Evolutionary conservation across 108 stramenopile genomes (phyloP), one percentile per base, ranked within the genome.

Genomic region (Nannochloropsis granulata): DNA sequence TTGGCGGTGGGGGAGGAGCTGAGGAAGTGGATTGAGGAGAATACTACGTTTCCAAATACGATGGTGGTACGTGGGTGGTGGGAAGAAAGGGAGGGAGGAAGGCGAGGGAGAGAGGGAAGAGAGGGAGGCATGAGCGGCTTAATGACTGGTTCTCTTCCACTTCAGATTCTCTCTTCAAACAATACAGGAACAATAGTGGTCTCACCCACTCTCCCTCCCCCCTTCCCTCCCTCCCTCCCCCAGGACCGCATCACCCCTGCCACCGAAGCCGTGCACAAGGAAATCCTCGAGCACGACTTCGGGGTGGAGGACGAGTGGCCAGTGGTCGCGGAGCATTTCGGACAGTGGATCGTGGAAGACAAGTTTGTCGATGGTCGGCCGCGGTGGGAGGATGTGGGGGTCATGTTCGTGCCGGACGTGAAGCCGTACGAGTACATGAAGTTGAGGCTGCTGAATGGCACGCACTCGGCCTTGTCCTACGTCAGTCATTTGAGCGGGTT

Each of bases 321-420:
- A n/a, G 91, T 92, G 19, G 85, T 91, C 79, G 90, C 91, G 23
- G 92, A 92, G 79, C 90, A 87, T 43, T 92, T 90, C 79, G 24
- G 42, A 8, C 92, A 92, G 85, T 92, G 92, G 92, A 91, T 92
- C 13, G 21, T 92, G 34, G 92, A 92, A 85, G 90, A 91, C 90
- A 83, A 89, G 24, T 92, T 91, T 83, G 83, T 83, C 78, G 44
- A 85, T 44, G 91, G 89, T 26, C 81, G 89, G 34, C 92, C 92
- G 21, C 83, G 43, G 8, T 80, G 82, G 44, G 21, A 23, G 44
- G 85, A 89, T 80, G 84, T 46, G 24, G 90, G 91, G 21, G 89
- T 90, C 24, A 83, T 88, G 44, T 81, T 92, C 44, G 90, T 91
- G 24, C 45, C 87, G 45, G 90, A 91, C 82, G 92, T 92, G 16